phyloP scores from a whole-genome alignment of 768 basidiomycete species.

The Gloeopeniophorella convolvens region DNA sequence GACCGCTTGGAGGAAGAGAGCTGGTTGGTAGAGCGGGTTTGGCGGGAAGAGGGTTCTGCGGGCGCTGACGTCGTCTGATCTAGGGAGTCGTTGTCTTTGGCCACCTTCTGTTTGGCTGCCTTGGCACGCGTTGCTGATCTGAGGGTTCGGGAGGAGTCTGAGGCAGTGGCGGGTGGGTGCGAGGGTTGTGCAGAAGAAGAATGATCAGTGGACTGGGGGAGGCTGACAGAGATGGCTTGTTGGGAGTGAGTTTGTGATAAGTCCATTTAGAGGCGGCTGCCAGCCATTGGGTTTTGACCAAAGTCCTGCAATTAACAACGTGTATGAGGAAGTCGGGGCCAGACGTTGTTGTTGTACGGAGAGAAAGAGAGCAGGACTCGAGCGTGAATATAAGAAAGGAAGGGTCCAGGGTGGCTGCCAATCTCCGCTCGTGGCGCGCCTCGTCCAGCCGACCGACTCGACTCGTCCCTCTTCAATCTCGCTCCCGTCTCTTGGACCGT shows the following conservation, averaged over 20 bases:
- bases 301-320: neutral
- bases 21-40: conserved; percentile 18
- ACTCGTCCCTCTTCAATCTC: no score
- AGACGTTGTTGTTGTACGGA: no score
- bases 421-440: conserved; percentile 15
- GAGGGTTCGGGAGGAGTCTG: conserved; percentile 48
- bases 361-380: neutral
- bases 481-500: no score
- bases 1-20: conserved; percentile 17
- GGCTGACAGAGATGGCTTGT: conserved; percentile 50
- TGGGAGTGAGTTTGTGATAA: conserved; percentile 65
- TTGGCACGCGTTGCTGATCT: conserved; percentile 53
- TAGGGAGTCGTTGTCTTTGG: conserved; percentile 25
- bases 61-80: conserved; percentile 17
- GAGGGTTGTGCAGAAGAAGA: conserved; percentile 36
- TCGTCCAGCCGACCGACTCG: no score
- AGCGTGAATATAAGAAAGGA: neutral
- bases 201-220: conserved; percentile 33
- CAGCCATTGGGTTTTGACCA: conserved; percentile 62
- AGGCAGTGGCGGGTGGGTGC: conserved; percentile 30
- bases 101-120: conserved; percentile 25
- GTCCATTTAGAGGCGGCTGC: conserved; percentile 88
- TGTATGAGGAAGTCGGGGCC: neutral
- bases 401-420: conserved; percentile 14
- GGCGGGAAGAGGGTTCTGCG: conserved; percentile 17